These are phyloP conservation scores for Paradendryphiella salina DNA, from an alignment of 2,329 filamentous ascomycete species.

Conservation along the genomic window DNA sequence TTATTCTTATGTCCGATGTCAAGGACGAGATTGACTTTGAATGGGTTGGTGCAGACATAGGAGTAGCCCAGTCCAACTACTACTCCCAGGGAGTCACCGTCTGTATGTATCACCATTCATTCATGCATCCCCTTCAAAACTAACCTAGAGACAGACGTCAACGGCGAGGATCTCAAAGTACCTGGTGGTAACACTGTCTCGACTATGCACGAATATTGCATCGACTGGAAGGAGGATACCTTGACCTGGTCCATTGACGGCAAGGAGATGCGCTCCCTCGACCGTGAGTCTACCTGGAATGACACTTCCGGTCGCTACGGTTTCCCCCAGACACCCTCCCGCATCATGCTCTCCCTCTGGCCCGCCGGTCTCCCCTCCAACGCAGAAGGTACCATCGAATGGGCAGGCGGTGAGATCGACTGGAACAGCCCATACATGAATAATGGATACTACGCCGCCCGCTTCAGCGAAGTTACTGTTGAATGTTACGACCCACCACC, in stretches of 20 bases:
- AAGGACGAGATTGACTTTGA: conserved; percentile 99
- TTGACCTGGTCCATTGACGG: conserved; percentile 90
- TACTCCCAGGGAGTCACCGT: conserved; percentile 93
- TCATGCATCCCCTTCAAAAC: background rate
- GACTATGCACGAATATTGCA: conserved; percentile 81
- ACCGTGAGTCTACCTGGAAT: conserved; percentile 85
- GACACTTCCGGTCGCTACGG: conserved; percentile 76
- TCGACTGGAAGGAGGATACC: conserved; percentile 86
- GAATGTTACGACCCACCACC: conserved; percentile 85
- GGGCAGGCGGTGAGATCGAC: conserved; percentile 89
- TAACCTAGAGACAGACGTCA: conserved; percentile 62
- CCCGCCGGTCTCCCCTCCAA: conserved; percentile 82
- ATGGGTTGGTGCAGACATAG: conserved; percentile 80
- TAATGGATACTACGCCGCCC: conserved; percentile 87
- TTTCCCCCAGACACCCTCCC: conserved; percentile 88
- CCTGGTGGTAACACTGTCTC: conserved; percentile 69
- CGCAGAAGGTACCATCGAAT: conserved; percentile 79
- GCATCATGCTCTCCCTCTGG: conserved; percentile 94
- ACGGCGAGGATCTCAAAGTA: conserved; percentile 70
- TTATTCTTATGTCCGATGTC: conserved; percentile 92
- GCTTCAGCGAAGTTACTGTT: conserved; percentile 75
- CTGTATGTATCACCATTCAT: conserved; percentile 62
- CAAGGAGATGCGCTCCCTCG: conserved; percentile 70
- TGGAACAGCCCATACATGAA: conserved; percentile 83
- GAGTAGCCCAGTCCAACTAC: conserved; percentile 86